Evolutionary conservation across 225 moss, liverwort and hornwort species (phyloP), one percentile per base, ranked within the genome.

Genomic region (Pleurozium schreberi): DNA sequence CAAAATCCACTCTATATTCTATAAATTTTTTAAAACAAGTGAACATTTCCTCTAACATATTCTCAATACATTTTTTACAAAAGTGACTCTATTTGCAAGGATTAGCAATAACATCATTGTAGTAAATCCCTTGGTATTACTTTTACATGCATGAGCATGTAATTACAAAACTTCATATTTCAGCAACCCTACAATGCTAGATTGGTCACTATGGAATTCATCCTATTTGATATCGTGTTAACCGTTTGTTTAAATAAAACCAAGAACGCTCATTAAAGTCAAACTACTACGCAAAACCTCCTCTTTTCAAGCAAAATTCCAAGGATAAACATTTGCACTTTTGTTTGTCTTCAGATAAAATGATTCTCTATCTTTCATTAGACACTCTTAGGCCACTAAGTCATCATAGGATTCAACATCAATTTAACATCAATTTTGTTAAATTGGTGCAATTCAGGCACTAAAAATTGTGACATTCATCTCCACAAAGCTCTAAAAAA

Each of bases 181-280:
- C 6, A 36, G 21, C 34, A 21, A 31, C 1, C 18, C 1, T 28
- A 0, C 0, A 74, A 75, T 1, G 0, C 0, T 0, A 0, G 0
- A 11, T 18, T 47, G 3, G 12, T 49, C 2, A 33, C 12, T 1
- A 1, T 71, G 1, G 27, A 28, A 27, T 43, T 71, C 20, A 33
- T 33, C 33, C 2, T 31, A 28, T 45, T 30, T 2, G 4, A 6
- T 45, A 30, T 1, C 0, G 0, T 73, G 1, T 18, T 1, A 10
- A 28, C 45, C 18, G 45, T 45, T 45, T 45, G 3, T 3, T 20
- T 49, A 19, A 49, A 12, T 10, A 75, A 19, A 12, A 2, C 4
- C 33, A 33, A 33, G 2, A 49, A 3, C 8, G 3, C 18, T 49
- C 7, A 31, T 7, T 12, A 2, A 3, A 49, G 30, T 1, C 16